Percentiles rank a stretch among this genome's conserved stretches.
Conservation (phyloP, 495 filamentous ascomycete species). For the Penicillium parvum region DNA sequence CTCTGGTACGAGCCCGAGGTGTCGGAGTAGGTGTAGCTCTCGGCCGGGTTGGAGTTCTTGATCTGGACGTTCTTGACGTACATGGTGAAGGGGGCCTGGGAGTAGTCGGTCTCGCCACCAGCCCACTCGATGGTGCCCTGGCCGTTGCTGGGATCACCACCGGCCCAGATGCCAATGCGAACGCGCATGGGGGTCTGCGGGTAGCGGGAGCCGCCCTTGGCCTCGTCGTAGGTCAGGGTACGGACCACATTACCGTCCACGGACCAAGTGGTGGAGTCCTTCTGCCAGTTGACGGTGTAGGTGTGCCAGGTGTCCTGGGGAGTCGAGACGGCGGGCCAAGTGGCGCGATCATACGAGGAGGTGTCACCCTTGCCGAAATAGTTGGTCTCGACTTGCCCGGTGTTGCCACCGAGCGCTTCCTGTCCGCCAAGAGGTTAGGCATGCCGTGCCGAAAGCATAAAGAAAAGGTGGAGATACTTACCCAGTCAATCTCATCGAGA, state of each 20-base stretch:
- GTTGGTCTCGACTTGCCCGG: conserved; percentile 73
- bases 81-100: conserved; percentile 73
- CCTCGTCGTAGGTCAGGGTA: conserved; percentile 55
- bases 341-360: conserved; percentile 69
- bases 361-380: conserved; percentile 94
- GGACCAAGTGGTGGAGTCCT: conserved; percentile 67
- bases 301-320: conserved; percentile 71
- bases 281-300: conserved; percentile 83
- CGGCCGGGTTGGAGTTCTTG: conserved; percentile 28
- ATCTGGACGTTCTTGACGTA: conserved; percentile 57
- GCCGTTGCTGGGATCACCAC: conserved; percentile 69
- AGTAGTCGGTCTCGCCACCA: conserved; percentile 70
- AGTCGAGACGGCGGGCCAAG: conserved; percentile 49
- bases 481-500: conserved; percentile 95
- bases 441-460: neutral
- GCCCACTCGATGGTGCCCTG: conserved; percentile 68
- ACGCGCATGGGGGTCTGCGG: conserved; percentile 90
- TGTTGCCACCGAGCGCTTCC: conserved; percentile 57
- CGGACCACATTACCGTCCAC: conserved; percentile 72
- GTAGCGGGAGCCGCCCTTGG: conserved; percentile 66
- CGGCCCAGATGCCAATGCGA: conserved; percentile 83
- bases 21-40: conserved; percentile 66
- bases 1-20: conserved; percentile 63
- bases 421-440: conserved; percentile 11
- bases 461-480: conserved; percentile 37